phyloP scores from a whole-genome alignment of 2,329 filamentous ascomycete genomes.

The Proliferodiscus dingleyae region DNA sequence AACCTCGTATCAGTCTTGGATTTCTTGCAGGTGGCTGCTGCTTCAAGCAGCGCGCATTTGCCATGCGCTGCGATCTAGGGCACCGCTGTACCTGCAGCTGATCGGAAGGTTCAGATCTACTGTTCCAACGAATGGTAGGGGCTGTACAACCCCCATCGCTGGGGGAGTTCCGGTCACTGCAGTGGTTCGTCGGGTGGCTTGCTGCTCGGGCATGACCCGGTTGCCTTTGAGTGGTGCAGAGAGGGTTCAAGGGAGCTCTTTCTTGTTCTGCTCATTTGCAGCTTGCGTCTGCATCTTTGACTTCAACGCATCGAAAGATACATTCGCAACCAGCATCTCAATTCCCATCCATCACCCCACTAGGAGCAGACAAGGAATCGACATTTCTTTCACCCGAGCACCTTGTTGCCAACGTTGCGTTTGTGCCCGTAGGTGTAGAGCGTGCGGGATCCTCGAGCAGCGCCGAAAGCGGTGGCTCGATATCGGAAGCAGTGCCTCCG shows the following conservation, averaged over 20 bases:
- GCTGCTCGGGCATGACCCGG: too few species aligned
- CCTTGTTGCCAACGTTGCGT: too few species aligned
- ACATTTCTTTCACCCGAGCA: not conserved
- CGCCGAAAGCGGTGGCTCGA: not conserved
- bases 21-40: not conserved
- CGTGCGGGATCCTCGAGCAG: too few species aligned
- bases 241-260: too few species aligned
- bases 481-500: conserved; percentile 3
- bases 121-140: not conserved
- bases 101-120: not conserved
- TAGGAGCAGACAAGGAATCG: not conserved
- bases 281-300: too few species aligned
- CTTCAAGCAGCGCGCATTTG: not conserved
- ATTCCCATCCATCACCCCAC: too few species aligned
- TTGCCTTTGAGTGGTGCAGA: too few species aligned
- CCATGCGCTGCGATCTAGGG: not conserved
- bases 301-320: too few species aligned
- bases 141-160: too few species aligned
- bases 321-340: too few species aligned
- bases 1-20: not conserved
- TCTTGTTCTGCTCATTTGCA: too few species aligned
- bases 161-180: not conserved
- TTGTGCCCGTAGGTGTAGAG: not conserved
- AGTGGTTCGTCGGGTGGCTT: too few species aligned
- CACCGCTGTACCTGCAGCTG: not conserved